Conservation (phyloP, 2,329 filamentous ascomycete species). For the Colletotrichum caudatum region DNA sequence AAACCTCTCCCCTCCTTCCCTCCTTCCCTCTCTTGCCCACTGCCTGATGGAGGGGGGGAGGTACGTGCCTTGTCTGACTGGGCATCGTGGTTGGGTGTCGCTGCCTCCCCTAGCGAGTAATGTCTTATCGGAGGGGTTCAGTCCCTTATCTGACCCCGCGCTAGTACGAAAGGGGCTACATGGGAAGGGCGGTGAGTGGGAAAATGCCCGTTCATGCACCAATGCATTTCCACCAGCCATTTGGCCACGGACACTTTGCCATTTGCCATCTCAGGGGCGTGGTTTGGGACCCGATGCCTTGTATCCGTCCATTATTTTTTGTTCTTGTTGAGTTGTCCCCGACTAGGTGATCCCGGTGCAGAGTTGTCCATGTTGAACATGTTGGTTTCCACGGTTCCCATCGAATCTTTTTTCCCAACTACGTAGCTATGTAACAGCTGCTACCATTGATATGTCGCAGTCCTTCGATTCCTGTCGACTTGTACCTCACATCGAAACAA, state of each 20-base stretch:
- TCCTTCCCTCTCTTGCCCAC: constrained; percentile 16
- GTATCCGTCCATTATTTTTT: neutral
- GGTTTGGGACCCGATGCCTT: neutral
- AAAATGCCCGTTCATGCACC: constrained; percentile 43
- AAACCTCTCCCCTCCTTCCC: constrained; percentile 43
- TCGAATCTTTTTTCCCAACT: neutral
- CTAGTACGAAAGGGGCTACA: constrained; percentile 41
- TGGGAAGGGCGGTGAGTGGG: constrained; percentile 47
- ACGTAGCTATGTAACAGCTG: neutral
- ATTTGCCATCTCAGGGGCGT: constrained; percentile 8
- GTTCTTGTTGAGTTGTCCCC: neutral
- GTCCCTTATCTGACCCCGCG: constrained; percentile 44
- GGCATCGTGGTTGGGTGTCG: constrained; percentile 10
- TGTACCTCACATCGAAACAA: neutral
- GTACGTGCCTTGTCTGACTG: constrained; percentile 15
- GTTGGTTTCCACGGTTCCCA: neutral
- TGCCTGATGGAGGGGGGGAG: neutral
- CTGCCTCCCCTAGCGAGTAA: constrained; percentile 39
- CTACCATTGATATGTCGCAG: neutral
- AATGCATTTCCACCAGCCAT: constrained; percentile 23
- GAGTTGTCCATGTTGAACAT: neutral
- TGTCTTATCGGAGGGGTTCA: constrained; percentile 46
- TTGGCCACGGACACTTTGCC: constrained; percentile 14
- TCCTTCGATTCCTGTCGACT: neutral
- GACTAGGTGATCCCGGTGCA: neutral